These are phyloP conservation scores for Prunus mongolica DNA, from an alignment of 306 rosid genomes.

Conservation along the genomic window DNA sequence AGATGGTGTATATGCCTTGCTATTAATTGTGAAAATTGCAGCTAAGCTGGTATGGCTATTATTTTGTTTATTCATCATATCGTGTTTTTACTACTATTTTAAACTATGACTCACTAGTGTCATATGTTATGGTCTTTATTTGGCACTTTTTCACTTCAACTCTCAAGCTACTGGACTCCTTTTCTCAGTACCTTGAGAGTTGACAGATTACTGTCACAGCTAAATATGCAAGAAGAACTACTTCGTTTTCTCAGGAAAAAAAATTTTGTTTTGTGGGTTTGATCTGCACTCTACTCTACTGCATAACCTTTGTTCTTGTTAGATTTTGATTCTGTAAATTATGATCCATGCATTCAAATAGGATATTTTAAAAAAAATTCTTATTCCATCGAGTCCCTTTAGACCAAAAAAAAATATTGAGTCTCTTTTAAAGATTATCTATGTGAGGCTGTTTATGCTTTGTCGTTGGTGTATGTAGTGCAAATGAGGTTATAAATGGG, in stretches of 20 bases:
- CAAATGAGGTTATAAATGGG: constrained; percentile 24
- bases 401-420: not conserved
- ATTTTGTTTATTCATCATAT: not conserved
- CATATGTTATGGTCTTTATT: constrained; percentile 4
- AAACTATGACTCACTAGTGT: not conserved
- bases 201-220: constrained; percentile 59
- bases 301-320: too few relatives aligned
- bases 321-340: too few relatives aligned
- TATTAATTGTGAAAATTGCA: constrained; percentile 71
- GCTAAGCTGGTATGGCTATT: constrained; percentile 68
- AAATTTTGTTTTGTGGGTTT: not conserved
- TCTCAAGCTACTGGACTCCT: constrained; percentile 38
- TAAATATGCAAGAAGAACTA: constrained; percentile 27
- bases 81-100: not conserved
- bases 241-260: not conserved
- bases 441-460: constrained; percentile 6
- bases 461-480: constrained; percentile 58
- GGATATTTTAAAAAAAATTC: too few relatives aligned
- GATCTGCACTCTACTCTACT: too few relatives aligned
- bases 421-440: not conserved
- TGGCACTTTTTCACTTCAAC: constrained; percentile 19
- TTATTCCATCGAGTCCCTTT: too few relatives aligned
- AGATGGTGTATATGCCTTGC: constrained; percentile 92
- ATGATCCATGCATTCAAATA: too few relatives aligned
- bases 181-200: too few relatives aligned